phyloP scores from a whole-genome alignment of 805 yeast genomes.

The Tetrapisispora namnaoensis region DNA sequence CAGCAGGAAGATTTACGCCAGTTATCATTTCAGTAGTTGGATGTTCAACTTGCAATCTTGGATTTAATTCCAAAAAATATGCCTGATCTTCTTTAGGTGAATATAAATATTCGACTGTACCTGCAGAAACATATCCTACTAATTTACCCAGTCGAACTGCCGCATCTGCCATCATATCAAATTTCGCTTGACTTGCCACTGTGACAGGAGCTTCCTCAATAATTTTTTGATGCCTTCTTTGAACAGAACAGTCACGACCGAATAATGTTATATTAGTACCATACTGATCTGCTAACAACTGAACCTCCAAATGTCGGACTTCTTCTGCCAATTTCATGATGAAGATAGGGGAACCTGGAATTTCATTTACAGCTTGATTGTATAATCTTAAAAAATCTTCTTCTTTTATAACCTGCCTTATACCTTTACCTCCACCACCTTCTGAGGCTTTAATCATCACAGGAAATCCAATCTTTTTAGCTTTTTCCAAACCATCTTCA shows the following conservation, averaged over 20 bases:
- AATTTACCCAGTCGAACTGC: slow-evolving; percentile 94
- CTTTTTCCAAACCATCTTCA: slow-evolving; percentile 81
- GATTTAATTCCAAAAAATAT: slow-evolving; percentile 92
- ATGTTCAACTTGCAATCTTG: slow-evolving; percentile 98
- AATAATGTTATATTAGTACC: slow-evolving; percentile 94
- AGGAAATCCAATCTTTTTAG: slow-evolving; percentile 87
- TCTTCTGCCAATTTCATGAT: slow-evolving; percentile 95
- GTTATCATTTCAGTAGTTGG: slow-evolving; percentile 99
- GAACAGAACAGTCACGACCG: slow-evolving; percentile 99
- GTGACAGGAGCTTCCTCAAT: slow-evolving; percentile 99
- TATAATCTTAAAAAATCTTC: slow-evolving; percentile 68
- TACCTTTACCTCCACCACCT: slow-evolving; percentile 99
- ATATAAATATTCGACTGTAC: slow-evolving; percentile 96
- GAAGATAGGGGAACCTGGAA: slow-evolving; percentile 98
- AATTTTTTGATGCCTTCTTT: slow-evolving; percentile 97
- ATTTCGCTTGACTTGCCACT: slow-evolving; percentile 76
- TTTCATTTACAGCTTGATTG: slow-evolving; percentile 92
- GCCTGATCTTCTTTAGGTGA: slow-evolving; percentile 90
- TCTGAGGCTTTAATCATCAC: slow-evolving; percentile 99
- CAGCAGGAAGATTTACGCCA: slow-evolving; percentile 96
- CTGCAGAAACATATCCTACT: slow-evolving; percentile 98
- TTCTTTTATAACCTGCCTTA: slow-evolving; percentile 85
- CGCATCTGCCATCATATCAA: slow-evolving; percentile 87
- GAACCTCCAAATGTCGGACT: slow-evolving; percentile 97
- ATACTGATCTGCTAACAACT: slow-evolving; percentile 93